phyloP scores from a whole-genome alignment of 768 basidiomycete genomes.

The Kwoniella heveanensis region DNA sequence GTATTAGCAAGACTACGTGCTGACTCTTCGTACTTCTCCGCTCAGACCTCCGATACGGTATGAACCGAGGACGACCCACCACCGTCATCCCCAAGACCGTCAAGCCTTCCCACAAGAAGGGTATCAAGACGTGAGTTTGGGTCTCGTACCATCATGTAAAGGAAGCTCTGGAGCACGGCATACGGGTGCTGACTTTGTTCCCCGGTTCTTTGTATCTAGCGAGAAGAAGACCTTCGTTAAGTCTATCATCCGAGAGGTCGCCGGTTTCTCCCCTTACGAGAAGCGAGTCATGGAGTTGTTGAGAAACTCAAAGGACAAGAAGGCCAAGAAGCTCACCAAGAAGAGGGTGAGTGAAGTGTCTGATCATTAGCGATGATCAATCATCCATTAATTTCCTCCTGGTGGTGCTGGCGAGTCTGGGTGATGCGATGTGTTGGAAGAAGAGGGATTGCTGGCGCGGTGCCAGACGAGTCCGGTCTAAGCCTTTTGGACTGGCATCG shows the following conservation, averaged over 20 bases:
- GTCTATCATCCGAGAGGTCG: conserved; percentile 92
- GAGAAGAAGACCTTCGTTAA: conserved; percentile 92
- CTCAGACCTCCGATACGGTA: conserved; percentile 78
- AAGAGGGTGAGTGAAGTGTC: conserved; percentile 74
- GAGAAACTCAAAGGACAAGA: conserved; percentile 99
- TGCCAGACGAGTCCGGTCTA: too few relatives aligned
- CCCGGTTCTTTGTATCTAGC: conserved; percentile 23
- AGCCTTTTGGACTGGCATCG: too few relatives aligned
- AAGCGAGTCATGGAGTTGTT: conserved; percentile 95
- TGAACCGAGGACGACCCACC: conserved; percentile 85
- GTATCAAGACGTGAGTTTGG: conserved; percentile 65
- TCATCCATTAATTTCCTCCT: too few relatives aligned
- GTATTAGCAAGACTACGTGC: too few relatives aligned
- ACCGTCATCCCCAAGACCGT: conserved; percentile 74
- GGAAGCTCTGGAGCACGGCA: too few relatives aligned
- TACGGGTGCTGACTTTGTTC: neutral
- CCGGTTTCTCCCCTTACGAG: conserved; percentile 96
- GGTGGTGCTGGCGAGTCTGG: too few relatives aligned
- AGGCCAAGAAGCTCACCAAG: conserved; percentile 98
- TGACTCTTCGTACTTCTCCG: conserved; percentile 12
- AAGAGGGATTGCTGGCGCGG: too few relatives aligned
- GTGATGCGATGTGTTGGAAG: too few relatives aligned
- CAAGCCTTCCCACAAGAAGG: conserved; percentile 90
- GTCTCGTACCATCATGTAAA: neutral
- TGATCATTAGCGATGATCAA: too few relatives aligned